These are phyloP conservation scores for Sclerotinia spermophila DNA, from an alignment of 2,329 filamentous ascomycete genomes.

Conservation along the genomic window DNA sequence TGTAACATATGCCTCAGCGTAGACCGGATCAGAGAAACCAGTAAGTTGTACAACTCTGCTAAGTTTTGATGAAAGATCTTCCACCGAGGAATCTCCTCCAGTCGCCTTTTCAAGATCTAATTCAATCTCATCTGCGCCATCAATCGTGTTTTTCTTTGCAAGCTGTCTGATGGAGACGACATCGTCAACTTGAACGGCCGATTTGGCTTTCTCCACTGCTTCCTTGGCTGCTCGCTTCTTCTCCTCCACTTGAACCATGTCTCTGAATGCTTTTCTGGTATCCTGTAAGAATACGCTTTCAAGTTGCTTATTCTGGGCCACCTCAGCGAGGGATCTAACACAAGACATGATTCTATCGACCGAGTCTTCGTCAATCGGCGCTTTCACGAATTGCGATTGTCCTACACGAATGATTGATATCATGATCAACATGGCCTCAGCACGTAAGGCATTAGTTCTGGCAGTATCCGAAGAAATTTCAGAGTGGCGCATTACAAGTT, in stretches of 20 bases:
- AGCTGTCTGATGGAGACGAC: conserved; percentile 90
- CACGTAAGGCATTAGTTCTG: conserved; percentile 88
- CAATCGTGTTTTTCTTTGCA: conserved; percentile 80
- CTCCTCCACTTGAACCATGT: conserved; percentile 96
- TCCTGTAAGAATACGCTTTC: conserved; percentile 92
- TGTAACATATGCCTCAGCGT: conserved; percentile 98
- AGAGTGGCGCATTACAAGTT: conserved; percentile 94
- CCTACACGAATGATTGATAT: conserved; percentile 97
- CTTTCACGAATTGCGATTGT: conserved; percentile 98
- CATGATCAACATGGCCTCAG: conserved; percentile 99
- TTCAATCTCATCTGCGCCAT: conserved; percentile 81
- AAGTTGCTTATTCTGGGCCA: conserved; percentile 82
- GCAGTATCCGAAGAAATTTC: conserved; percentile 84
- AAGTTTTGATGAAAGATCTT: conserved; percentile 89
- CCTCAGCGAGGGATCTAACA: conserved; percentile 87
- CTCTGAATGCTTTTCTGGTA: conserved; percentile 90
- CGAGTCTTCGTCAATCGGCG: conserved; percentile 94
- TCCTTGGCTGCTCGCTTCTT: conserved; percentile 97
- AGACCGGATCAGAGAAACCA: conserved; percentile 96
- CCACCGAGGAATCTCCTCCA: conserved; percentile 77
- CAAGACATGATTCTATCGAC: conserved; percentile 99
- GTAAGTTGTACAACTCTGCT: conserved; percentile 95
- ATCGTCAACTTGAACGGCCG: conserved; percentile 91
- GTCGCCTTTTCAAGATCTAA: conserved; percentile 91
- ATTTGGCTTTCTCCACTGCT: conserved; percentile 87